These are phyloP conservation scores for Globisporangium mamillatum DNA, from an alignment of 352 stramenopile genomes.

Conservation along the genomic window DNA sequence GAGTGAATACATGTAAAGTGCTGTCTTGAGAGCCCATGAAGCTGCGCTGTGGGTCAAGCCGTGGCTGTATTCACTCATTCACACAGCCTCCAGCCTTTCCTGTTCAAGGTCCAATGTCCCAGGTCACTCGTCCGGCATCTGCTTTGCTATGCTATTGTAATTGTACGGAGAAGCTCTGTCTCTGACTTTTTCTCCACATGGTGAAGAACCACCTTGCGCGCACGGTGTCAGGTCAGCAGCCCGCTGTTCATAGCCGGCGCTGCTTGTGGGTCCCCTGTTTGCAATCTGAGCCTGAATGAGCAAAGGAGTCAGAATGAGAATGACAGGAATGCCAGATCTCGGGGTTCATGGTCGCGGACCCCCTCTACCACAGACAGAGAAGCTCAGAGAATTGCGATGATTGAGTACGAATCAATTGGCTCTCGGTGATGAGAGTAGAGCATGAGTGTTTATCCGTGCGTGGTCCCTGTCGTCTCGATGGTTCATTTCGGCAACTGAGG, in stretches of 20 bases:
- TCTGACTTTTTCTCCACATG: not conserved
- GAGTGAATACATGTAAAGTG: not conserved
- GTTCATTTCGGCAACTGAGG: not conserved
- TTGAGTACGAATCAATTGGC: not conserved
- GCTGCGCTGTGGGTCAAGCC: too few relatives aligned
- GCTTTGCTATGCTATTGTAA: not conserved
- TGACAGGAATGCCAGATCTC: not conserved
- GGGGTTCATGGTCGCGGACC: not conserved
- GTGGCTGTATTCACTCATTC: too few relatives aligned
- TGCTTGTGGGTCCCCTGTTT: not conserved
- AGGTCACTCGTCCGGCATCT: not conserved
- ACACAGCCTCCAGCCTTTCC: not conserved
- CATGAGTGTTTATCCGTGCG: not conserved
- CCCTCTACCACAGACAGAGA: not conserved
- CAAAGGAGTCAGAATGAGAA: not conserved
- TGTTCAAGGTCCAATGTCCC: not conserved
- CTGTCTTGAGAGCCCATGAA: too few relatives aligned
- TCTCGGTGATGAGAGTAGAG: not conserved
- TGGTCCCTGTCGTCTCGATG: not conserved
- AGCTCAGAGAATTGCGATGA: not conserved
- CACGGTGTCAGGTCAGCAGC: not conserved
- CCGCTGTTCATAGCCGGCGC: not conserved
- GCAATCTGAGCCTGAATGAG: not conserved
- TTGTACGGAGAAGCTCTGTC: not conserved
- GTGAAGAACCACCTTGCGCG: not conserved